A percentile compares a stretch with the other conserved stretches of the same genome.
Conservation (phyloP, 176 grass and related monocot species). For the Triticum turgidum region DNA sequence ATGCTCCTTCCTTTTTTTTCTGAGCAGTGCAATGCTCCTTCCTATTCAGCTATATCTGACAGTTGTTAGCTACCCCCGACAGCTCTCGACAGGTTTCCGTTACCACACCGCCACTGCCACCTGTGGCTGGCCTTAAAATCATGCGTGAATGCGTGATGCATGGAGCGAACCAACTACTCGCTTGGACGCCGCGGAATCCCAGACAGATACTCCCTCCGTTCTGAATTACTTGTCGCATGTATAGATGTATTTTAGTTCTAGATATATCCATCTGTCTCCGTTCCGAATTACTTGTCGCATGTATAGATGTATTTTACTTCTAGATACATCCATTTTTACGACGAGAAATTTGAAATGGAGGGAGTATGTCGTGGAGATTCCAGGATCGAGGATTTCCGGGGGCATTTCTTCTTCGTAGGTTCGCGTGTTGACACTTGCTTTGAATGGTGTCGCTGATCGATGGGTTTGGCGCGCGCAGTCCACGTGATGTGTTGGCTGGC, state of each 20-base stretch:
- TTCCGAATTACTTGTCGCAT: no score
- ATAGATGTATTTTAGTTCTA: no score
- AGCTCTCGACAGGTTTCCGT: neutral
- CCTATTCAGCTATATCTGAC: neutral
- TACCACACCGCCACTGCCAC: neutral
- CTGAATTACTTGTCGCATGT: no score
- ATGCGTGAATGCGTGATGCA: no score
- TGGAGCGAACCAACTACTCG: neutral
- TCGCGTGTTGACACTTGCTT: neutral
- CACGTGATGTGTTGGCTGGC: neutral
- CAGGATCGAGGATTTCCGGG: neutral
- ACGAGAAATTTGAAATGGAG: no score
- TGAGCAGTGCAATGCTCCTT: neutral
- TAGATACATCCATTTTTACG: no score
- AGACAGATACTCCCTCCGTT: neutral
- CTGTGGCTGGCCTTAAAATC: neutral
- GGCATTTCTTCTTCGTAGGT: neutral
- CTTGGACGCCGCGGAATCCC: neutral
- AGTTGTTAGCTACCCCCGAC: neutral
- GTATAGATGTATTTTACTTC: no score
- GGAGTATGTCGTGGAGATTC: neutral
- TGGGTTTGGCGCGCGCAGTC: neutral
- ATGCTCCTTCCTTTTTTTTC: no score
- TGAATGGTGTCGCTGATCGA: neutral
- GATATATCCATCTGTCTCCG: no score